Conservation (phyloP, 176 grass and related monocot species). For the Lolium perenne region DNA sequence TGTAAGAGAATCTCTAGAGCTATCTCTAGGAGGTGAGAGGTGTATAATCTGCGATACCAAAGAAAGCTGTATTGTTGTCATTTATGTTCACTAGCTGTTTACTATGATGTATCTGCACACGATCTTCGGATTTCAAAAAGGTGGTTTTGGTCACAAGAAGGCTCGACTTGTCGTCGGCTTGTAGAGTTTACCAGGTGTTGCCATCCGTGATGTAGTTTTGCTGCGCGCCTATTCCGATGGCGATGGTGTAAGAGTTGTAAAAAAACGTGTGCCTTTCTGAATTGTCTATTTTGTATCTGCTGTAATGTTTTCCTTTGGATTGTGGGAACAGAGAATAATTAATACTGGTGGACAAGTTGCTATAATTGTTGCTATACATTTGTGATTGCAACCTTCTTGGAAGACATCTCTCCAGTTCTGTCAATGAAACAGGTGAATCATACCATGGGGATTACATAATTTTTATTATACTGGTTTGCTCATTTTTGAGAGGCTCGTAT, state of each 20-base stretch:
- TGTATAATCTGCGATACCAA: slow-evolving; percentile 47
- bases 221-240: slow-evolving; percentile 8
- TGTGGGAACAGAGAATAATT: slow-evolving; percentile 24
- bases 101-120: slow-evolving; percentile 47
- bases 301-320: slow-evolving; percentile 36
- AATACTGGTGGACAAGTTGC: slow-evolving; percentile 31
- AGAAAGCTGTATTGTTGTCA: slow-evolving; percentile 50
- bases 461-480: background rate
- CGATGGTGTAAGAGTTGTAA: slow-evolving; percentile 57
- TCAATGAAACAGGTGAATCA: background rate
- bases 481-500: background rate
- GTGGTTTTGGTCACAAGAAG: slow-evolving; percentile 43
- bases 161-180: slow-evolving; percentile 39
- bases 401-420: background rate
- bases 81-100: slow-evolving; percentile 54
- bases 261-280: slow-evolving; percentile 8
- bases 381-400: background rate
- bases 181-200: slow-evolving; percentile 35
- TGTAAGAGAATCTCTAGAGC: slow-evolving; percentile 85
- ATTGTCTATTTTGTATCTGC: slow-evolving; percentile 47
- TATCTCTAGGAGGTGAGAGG: slow-evolving; percentile 64
- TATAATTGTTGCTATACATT: slow-evolving; percentile 32
- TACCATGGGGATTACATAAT: background rate
- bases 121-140: slow-evolving; percentile 37
- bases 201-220: slow-evolving; percentile 33